Conservation (phyloP, 2,329 filamentous ascomycete species). For the Fusarium scirpi region DNA sequence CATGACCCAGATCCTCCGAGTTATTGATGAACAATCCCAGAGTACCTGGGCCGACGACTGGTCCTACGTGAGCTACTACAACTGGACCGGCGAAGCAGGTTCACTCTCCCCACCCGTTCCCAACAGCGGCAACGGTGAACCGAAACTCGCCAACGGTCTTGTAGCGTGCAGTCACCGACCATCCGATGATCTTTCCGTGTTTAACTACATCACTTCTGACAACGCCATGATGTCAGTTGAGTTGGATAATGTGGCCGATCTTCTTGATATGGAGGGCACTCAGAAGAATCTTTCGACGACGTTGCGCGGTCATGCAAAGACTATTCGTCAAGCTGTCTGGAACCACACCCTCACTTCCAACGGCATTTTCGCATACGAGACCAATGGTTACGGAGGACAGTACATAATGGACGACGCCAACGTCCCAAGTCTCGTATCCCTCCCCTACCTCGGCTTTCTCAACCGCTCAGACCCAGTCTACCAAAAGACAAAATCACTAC, state of each 20-base stretch:
- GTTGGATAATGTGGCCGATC: constrained; percentile 11
- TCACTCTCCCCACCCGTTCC: constrained; percentile 22
- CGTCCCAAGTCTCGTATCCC: constrained; percentile 15
- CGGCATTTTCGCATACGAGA: constrained; percentile 24
- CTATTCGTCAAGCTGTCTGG: constrained; percentile 12
- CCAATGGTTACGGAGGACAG: constrained; percentile 25
- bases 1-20: constrained; percentile 14
- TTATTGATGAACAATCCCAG: constrained; percentile 22
- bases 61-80: constrained; percentile 30
- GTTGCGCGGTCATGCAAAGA: constrained; percentile 5
- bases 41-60: constrained; percentile 30
- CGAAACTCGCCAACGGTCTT: constrained; percentile 20
- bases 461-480: constrained; percentile 8
- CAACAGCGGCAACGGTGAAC: constrained; percentile 23
- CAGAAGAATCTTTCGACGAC: neutral
- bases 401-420: constrained; percentile 37
- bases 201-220: constrained; percentile 31
- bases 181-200: constrained; percentile 13
- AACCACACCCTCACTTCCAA: constrained; percentile 16
- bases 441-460: constrained; percentile 23
- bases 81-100: constrained; percentile 21
- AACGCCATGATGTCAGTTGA: constrained; percentile 34
- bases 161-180: constrained; percentile 25
- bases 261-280: neutral
- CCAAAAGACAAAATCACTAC: constrained; percentile 10